Evolutionary conservation across 2,329 filamentous ascomycete species (phyloP).

Genomic region (Colletotrichum sansevieriae): DNA sequence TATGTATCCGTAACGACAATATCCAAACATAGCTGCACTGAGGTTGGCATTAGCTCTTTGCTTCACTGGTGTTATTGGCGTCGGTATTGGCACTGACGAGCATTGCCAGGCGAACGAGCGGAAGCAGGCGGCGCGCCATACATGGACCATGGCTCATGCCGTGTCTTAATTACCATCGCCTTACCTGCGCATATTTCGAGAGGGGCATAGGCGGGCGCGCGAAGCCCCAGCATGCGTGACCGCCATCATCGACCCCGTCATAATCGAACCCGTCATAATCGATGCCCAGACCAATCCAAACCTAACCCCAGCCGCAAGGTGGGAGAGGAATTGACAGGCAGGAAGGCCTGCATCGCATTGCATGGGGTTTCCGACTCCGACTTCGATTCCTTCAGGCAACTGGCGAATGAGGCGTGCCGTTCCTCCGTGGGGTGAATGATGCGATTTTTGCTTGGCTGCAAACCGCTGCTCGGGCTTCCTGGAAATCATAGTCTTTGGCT

Average conservation of each 20-base stretch:
- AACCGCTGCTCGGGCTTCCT: conserved; percentile 14
- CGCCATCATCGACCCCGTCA: conserved; percentile 20
- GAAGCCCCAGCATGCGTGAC: conserved; percentile 22
- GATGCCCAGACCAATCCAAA: too few species aligned
- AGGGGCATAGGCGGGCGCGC: conserved; percentile 23
- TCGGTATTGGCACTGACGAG: conserved; percentile 20
- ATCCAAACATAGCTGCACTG: background rate
- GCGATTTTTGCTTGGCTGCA: conserved; percentile 32
- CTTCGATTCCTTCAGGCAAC: conserved; percentile 22
- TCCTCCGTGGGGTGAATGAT: conserved; percentile 32
- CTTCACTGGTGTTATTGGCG: conserved; percentile 21
- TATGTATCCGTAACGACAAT: conserved; percentile 27
- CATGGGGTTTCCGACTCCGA: conserved; percentile 31
- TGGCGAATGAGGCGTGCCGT: conserved; percentile 24
- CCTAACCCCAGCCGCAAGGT: too few species aligned
- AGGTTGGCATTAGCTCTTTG: background rate
- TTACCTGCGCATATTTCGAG: conserved; percentile 21
- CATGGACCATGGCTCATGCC: background rate
- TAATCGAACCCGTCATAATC: too few species aligned
- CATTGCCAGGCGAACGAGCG: conserved; percentile 13
- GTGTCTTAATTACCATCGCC: conserved; percentile 4
- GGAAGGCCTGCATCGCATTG: conserved; percentile 7
- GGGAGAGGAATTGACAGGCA: conserved; percentile 4
- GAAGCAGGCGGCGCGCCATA: background rate
- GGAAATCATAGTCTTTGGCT: conserved; percentile 21